Evolutionary conservation across 2,329 filamentous ascomycete species (phyloP).

Genomic region (Penicillium frequentans): DNA sequence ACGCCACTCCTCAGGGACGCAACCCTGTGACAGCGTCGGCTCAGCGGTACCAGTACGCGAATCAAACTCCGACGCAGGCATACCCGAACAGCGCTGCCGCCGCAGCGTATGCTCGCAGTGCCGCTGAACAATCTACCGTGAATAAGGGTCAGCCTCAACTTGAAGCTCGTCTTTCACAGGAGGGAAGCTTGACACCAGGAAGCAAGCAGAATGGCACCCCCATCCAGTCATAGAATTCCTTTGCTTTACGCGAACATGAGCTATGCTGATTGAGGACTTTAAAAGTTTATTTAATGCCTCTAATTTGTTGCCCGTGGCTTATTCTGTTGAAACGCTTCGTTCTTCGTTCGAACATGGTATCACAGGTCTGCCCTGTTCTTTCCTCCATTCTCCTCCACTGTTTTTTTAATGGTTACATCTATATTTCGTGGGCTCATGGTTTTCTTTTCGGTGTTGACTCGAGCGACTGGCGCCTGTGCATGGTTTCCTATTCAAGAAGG

Average conservation of each 20-base stretch:
- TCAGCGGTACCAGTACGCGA: constrained; percentile 29
- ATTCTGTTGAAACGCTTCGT: neutral
- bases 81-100: constrained; percentile 38
- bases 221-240: constrained; percentile 19
- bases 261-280: neutral
- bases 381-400: constrained; percentile 8
- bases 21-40: constrained; percentile 31
- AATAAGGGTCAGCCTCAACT: constrained; percentile 35
- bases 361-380: neutral
- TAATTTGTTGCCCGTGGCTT: neutral
- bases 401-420: constrained; percentile 19
- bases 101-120: constrained; percentile 39
- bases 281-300: constrained; percentile 6
- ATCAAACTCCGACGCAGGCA: constrained; percentile 31
- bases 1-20: constrained; percentile 34
- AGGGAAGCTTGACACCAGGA: constrained; percentile 36
- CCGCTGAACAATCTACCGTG: constrained; percentile 40
- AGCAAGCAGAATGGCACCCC: constrained; percentile 34
- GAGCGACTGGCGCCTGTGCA: constrained; percentile 27
- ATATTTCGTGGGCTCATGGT: constrained; percentile 14
- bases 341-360: neutral
- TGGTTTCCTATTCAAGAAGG: constrained; percentile 19
- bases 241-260: neutral
- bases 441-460: constrained; percentile 10
- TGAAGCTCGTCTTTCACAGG: constrained; percentile 31